Conservation (phyloP, 1,284 basidiomycete genomes). For the Cystobasidiaceae sp. region DNA sequence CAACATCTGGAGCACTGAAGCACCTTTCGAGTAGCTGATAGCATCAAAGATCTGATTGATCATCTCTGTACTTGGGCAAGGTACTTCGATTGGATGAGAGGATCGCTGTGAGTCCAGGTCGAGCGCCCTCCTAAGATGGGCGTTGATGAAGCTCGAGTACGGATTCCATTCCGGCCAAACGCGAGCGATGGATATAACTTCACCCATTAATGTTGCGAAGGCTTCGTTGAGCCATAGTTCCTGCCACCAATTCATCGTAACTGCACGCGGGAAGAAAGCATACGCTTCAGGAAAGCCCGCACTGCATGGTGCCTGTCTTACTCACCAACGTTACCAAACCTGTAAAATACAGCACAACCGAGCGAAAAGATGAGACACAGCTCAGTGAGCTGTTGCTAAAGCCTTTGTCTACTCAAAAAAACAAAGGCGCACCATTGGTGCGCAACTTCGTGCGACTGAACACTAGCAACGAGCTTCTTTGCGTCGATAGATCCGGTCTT, state of each 20-base stretch:
- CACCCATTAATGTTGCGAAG: constrained; percentile 79
- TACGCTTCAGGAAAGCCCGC: background rate
- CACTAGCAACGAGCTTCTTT: constrained; percentile 71
- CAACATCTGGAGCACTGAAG: constrained; percentile 90
- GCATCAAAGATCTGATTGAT: constrained; percentile 72
- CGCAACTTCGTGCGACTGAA: constrained; percentile 60
- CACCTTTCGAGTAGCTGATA: constrained; percentile 77
- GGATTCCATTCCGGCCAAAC: constrained; percentile 55
- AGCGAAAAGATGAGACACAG: too few relatives aligned
- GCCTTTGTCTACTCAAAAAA: background rate
- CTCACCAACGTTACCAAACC: constrained; percentile 73
- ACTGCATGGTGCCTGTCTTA: background rate
- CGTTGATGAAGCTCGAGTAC: constrained; percentile 53
- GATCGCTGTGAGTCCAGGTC: constrained; percentile 81
- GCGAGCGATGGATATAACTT: constrained; percentile 79
- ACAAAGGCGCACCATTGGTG: constrained; percentile 47
- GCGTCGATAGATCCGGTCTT: constrained; percentile 67
- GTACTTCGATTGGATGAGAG: constrained; percentile 92
- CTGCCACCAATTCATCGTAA: constrained; percentile 38
- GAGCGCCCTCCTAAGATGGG: constrained; percentile 59
- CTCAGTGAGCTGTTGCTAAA: background rate
- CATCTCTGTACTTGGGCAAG: constrained; percentile 77
- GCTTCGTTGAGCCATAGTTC: constrained; percentile 57
- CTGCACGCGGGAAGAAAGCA: too few relatives aligned
- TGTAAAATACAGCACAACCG: too few relatives aligned